Base-by-base conservation (phyloP, 2,329 filamentous ascomycete genomes). In the Arthrobotrys conoides region DNA sequence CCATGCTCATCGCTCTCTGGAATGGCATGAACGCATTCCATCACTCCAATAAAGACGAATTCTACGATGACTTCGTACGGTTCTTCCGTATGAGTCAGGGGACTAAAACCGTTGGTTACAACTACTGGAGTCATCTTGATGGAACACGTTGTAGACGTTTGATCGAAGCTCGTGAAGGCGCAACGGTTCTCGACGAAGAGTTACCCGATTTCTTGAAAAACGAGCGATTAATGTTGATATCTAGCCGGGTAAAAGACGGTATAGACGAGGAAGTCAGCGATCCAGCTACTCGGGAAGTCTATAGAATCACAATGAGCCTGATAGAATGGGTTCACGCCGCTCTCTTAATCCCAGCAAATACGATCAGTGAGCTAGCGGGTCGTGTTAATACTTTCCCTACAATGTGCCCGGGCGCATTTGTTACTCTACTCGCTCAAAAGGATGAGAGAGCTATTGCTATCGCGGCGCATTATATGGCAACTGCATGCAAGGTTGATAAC, bases 291-390 rank as follows among this genome's bases (percentile, higher is more conserved):
- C 41, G 75, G 6, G 75, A 63, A 18, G 68, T 72, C 6, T 78
- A 78, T 53, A 24, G 10, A 14, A 67, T 46, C 3, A 78, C 75
- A 1, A 78, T 78, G 55, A 59, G n/a, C 10, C 64, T 78, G 16
- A 78, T 78, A 46, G 75, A 78, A 65, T 78, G 75, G 75, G 75
- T 72, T n/a, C 75, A 78, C 46, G 75, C 75, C 14, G 75, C 75
- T 9, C 55, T 78, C 1, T 22, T 78, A 20, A 51, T 75, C 27
- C 53, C 68, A 1, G n/a, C 48, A 12, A 36, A 49, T 12, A 76
- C 72, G 5, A 66, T 70, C 33, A 69, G 46, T 33, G 68, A 72
- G 30, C 75, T 78, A 0, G 75, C 75, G 0, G 55, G 61, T 3
- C 49, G 75, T 20, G 75, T 78, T 6, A 78, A 78, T 49, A 78